phyloP scores from a whole-genome alignment of 106 monocot genomes.

The Alisma plantagoaquatica region DNA sequence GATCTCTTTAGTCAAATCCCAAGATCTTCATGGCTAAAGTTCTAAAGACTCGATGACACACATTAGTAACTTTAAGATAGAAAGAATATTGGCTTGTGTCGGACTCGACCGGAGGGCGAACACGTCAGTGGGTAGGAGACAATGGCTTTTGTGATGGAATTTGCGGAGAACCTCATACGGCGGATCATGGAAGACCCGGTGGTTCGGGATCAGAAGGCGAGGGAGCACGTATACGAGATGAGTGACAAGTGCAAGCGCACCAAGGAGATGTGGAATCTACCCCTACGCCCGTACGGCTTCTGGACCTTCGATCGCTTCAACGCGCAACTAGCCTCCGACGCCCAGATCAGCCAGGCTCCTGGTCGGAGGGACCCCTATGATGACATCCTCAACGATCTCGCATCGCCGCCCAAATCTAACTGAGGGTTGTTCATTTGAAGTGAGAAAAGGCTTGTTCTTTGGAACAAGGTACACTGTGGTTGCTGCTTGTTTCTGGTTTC shows the following conservation, averaged over 20 bases:
- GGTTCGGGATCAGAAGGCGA: constrained; percentile 41
- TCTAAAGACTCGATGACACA: too few relatives aligned
- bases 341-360: constrained; percentile 64
- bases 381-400: constrained; percentile 46
- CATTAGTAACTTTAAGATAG: too few relatives aligned
- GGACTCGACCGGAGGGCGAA: constrained; percentile 7
- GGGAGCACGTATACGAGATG: constrained; percentile 63
- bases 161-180: constrained; percentile 83
- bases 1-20: too few relatives aligned
- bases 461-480: too few relatives aligned
- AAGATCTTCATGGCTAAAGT: too few relatives aligned
- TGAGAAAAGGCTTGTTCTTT: too few relatives aligned
- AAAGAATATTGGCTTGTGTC: too few relatives aligned
- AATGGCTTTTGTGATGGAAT: constrained; percentile 96
- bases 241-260: constrained; percentile 65
- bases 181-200: constrained; percentile 84
- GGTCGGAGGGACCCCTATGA: constrained; percentile 97
- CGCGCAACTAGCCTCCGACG: constrained; percentile 55
- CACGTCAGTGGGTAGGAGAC: too few relatives aligned
- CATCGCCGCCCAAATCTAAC: not conserved
- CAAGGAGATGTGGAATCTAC: constrained; percentile 82
- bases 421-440: too few relatives aligned
- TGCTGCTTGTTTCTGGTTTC: too few relatives aligned
- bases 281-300: constrained; percentile 91
- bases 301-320: constrained; percentile 99